Percentiles rank a stretch among this genome's conserved stretches.
Evolutionary conservation across 2,329 filamentous ascomycete species (phyloP).

Genomic region (Sporothrix mexicana): DNA sequence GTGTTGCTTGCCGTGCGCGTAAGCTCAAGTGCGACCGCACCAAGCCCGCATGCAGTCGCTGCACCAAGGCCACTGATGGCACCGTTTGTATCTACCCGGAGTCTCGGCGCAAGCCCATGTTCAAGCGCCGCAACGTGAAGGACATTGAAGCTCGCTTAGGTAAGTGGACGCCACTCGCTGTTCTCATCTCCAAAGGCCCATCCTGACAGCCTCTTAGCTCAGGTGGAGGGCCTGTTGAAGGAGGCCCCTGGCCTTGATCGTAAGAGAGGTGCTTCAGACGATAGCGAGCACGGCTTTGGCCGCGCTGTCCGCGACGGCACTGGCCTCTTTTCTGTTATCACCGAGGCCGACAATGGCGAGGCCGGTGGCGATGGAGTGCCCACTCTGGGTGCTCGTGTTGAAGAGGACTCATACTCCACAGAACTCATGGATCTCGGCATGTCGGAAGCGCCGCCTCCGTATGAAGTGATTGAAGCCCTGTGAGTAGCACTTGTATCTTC

Average conservation of each 20-base stretch:
- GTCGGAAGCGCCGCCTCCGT: constrained; percentile 79
- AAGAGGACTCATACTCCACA: constrained; percentile 47
- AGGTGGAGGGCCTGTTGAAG: constrained; percentile 81
- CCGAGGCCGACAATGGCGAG: neutral
- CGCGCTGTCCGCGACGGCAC: neutral
- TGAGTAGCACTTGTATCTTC: constrained; percentile 50
- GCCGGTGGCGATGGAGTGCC: neutral
- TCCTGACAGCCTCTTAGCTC: constrained; percentile 55
- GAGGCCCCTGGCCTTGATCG: constrained; percentile 54
- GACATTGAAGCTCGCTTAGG: constrained; percentile 86
- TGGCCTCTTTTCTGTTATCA: constrained; percentile 20
- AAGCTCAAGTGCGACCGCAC: constrained; percentile 87
- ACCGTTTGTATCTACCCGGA: constrained; percentile 88
- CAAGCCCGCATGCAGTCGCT: constrained; percentile 81
- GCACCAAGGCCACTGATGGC: constrained; percentile 64
- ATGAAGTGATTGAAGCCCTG: constrained; percentile 83
- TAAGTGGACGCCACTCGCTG: constrained; percentile 50
- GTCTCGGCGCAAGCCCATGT: constrained; percentile 83
- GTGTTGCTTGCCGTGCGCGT: constrained; percentile 79
- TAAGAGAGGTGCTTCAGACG: constrained; percentile 21
- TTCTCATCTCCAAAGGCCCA: neutral
- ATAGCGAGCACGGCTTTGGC: neutral
- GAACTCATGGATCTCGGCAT: constrained; percentile 80
- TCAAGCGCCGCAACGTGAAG: constrained; percentile 88
- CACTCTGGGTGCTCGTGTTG: neutral